Base-by-base conservation (phyloP, 208 protist species). In the Leptomonas pyrrhocoris region DNA sequence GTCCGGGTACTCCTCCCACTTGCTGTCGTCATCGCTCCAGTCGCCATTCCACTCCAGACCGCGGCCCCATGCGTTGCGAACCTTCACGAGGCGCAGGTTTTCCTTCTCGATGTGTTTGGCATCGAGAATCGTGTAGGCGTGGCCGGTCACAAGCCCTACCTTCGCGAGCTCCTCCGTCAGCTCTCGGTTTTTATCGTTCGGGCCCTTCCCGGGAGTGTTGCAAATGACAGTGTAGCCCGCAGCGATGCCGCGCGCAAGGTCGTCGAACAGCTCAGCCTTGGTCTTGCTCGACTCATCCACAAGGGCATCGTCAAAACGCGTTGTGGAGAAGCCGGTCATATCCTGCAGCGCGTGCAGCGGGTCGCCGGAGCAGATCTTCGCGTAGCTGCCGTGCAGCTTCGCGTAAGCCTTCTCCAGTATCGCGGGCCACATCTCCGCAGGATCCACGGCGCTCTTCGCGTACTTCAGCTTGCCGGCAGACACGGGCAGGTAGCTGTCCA, bases 401-500 rank as follows among this genome's bases (percentile, higher is more conserved):
- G 92, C 90, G 68, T 96, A 97, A 7, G 92, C 94, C 80, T 97
- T 97, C 62, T 97, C 73, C 9, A 94, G 54, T 19, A 97, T 68
- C 30, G 77, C 63, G 15, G 88, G 69, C 92, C 94, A 97, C 45
- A 96, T 45, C 77, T 96, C 88, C 25, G 74, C 50, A n/a, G 85
- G 83, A 46, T 97, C n/a, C n/a, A n/a, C n/a, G n/a, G n/a, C 88
- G 12, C 65, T 67, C 46, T 84, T 85, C 15, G 82, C 86, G 70
- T 88, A 96, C 56, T 84, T 89, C 8, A 84, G 83, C 27, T 65
- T 62, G n/a, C 80, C 82, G 54, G 77, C 81, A 7, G 74, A 68
- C 23, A 86, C 82, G 28, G 92, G 88, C 19, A 97, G 71, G 77
- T 91, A 95, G 79, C 94, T 84, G 69, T 97, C 93, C 28, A 97